Evolutionary conservation across 495 filamentous ascomycete genomes (phyloP), one percentile per base, ranked within the genome.

Genomic region (Neurospora tetrasperma): DNA sequence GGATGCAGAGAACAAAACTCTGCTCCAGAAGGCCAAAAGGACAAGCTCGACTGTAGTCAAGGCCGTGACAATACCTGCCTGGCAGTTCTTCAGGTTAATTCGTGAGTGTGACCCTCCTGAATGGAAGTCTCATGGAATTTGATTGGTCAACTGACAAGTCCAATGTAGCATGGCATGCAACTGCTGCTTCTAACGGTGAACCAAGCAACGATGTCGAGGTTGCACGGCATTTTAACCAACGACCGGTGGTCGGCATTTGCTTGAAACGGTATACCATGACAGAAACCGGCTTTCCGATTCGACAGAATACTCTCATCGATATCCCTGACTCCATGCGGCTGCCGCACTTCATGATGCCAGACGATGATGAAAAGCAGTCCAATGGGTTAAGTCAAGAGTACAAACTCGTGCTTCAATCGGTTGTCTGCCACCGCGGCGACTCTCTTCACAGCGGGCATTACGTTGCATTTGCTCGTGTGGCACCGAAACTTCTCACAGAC

Each of bases 81-180:
- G 95, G 95, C 96, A 97, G 77, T 98, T 99, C 77, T 98, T 97
- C 81, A 92, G 90, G 77, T 82, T 97, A 46, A 94, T 96, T 72
- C 93, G 92, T 92, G 82, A 74, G 90, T 83, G 69, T 44, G 27
- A 74, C 38, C 44, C 31, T 27, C 6, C 54, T 14, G 23, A n/a
- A 39, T 71, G 31, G 27, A 23, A 10, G 43, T 59, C 48, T 23
- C 69, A 7, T 39, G 43, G n/a, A 8, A 62, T 68, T 40, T 27
- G 27, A 66, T 27, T 18, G 11, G 74, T 85, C 89, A 82, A 90
- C 88, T 54, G 6, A 66, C 9, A 38, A 38, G 14, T 12, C 89
- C 85, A 89, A 89, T 74, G 87, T 88, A 74, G 90, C 93, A 76
- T 92, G 92, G 80, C 87, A 89, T 42, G 90, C 92, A 4, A 87